Conservation (phyloP, 1,284 basidiomycete species). For the Pterula multifida region DNA sequence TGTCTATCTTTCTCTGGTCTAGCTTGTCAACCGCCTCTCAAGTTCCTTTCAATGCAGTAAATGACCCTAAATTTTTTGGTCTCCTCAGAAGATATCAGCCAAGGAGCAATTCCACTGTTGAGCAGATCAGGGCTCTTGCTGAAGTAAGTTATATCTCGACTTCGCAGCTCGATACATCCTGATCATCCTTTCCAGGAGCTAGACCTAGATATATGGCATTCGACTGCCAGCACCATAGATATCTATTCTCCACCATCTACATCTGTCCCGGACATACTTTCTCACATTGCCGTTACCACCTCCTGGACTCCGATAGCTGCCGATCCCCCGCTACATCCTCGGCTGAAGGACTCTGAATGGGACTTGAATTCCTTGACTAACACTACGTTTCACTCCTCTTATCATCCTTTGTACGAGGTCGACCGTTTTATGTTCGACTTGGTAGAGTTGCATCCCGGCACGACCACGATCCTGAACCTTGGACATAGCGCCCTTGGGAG, state of each 20-base stretch:
- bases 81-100: neutral
- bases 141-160: neutral
- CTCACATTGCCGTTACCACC: neutral
- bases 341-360: neutral
- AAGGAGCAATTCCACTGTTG: neutral
- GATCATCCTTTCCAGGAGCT: neutral
- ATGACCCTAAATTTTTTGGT: neutral
- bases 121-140: neutral
- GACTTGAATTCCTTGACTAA: neutral
- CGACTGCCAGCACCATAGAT: neutral
- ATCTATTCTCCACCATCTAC: neutral
- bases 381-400: slow-evolving; percentile 31
- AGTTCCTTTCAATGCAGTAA: neutral
- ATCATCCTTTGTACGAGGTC: slow-evolving; percentile 43
- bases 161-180: neutral
- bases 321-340: neutral
- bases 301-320: neutral
- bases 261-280: neutral
- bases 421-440: slow-evolving; percentile 39
- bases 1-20: neutral
- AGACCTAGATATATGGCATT: neutral
- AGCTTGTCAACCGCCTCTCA: neutral
- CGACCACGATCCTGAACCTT: slow-evolving; percentile 27
- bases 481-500: slow-evolving; percentile 43
- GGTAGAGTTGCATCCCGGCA: slow-evolving; percentile 26